A percentile compares a stretch with the other conserved stretches of the same genome.
Evolutionary conservation across 2,329 filamentous ascomycete species (phyloP).

Genomic region (Cladophialophora bantiana): DNA sequence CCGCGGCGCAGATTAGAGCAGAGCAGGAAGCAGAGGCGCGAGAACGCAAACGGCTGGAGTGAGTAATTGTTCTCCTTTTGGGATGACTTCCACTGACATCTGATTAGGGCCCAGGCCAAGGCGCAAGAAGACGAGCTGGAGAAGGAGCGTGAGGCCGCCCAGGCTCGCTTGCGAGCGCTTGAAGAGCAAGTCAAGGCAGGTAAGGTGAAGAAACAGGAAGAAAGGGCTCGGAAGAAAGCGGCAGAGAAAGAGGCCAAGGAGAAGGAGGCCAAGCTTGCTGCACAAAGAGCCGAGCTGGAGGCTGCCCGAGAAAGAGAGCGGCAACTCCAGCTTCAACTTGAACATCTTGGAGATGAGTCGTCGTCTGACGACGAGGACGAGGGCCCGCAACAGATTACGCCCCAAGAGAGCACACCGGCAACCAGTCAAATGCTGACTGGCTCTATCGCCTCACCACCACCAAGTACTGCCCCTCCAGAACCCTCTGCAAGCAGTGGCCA

Average conservation of each 20-base stretch:
- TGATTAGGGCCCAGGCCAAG: constrained; percentile 71
- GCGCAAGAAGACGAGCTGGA: constrained; percentile 81
- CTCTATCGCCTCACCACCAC: constrained; percentile 43
- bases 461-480: constrained; percentile 42
- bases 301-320: constrained; percentile 87
- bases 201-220: constrained; percentile 95
- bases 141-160: constrained; percentile 79
- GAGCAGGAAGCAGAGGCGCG: constrained; percentile 79
- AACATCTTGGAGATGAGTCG: constrained; percentile 78
- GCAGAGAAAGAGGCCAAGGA: constrained; percentile 85
- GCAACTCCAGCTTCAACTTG: constrained; percentile 86
- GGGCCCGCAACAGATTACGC: constrained; percentile 72
- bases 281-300: constrained; percentile 89
- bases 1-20: constrained; percentile 67
- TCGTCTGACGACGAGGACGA: constrained; percentile 73
- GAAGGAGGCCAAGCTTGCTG: constrained; percentile 82
- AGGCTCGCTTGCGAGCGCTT: constrained; percentile 82
- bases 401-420: constrained; percentile 65
- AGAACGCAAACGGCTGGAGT: constrained; percentile 81
- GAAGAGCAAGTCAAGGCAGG: constrained; percentile 93
- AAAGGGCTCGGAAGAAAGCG: constrained; percentile 90
- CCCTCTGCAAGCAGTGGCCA: constrained; percentile 58
- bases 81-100: constrained; percentile 41
- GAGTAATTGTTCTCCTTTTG: constrained; percentile 55
- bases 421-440: constrained; percentile 61